Evolutionary conservation across 345 rosid species (phyloP).

Genomic region (Toxicodendron radicans): DNA sequence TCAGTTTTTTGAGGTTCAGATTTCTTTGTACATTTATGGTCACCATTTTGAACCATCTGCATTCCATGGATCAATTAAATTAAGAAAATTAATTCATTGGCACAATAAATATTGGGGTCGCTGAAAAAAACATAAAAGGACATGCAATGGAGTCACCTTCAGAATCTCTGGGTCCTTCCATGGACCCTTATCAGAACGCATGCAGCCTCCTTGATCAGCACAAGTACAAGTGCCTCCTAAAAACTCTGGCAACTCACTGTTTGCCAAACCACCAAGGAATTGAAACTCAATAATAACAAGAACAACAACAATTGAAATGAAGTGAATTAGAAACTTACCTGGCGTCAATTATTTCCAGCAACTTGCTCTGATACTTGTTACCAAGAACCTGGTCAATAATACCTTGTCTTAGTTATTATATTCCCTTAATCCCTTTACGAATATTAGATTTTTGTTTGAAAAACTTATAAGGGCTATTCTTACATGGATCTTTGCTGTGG

Average conservation of each 20-base stretch:
- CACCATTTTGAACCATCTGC: constrained; percentile 77
- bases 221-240: constrained; percentile 93
- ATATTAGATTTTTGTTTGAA: background rate
- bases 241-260: constrained; percentile 87
- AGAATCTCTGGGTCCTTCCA: constrained; percentile 77
- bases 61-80: constrained; percentile 14
- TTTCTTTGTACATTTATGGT: constrained; percentile 58
- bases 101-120: background rate
- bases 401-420: constrained; percentile 4
- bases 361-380: constrained; percentile 88
- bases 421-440: background rate
- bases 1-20: constrained; percentile 25
- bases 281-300: background rate
- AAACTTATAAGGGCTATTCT: constrained; percentile 19
- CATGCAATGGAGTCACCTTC: constrained; percentile 42
- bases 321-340: constrained; percentile 36
- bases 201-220: constrained; percentile 81
- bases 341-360: constrained; percentile 89
- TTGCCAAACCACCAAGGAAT: constrained; percentile 13
- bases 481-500: constrained; percentile 93
- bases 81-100: background rate
- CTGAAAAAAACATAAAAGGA: constrained; percentile 4
- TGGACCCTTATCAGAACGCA: constrained; percentile 95
- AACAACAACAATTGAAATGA: background rate
- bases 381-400: constrained; percentile 76